Percentiles rank a stretch among this genome's conserved stretches.
These are phyloP conservation scores for Actinomortierella ambigua DNA, from an alignment of 371 early-diverging fungal genomes.

Conservation along the genomic window DNA sequence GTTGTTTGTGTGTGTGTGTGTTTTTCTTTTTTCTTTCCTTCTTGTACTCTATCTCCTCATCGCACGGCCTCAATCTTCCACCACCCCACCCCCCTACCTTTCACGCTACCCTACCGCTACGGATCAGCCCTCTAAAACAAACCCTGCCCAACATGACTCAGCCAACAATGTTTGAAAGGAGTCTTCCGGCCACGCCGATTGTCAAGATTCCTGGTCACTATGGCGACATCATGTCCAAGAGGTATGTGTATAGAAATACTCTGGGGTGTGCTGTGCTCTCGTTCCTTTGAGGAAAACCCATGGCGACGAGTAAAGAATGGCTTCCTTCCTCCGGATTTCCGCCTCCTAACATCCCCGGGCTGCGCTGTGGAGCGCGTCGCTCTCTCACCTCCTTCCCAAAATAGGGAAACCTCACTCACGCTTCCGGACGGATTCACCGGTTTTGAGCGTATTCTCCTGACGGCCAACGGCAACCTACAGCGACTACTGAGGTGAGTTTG, in stretches of 20 bases:
- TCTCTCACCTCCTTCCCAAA: not conserved
- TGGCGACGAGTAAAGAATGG: no score
- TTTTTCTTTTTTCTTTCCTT: not conserved
- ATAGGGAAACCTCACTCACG: conserved; percentile 53
- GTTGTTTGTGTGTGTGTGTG: not conserved
- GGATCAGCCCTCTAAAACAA: no score
- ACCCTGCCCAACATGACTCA: conserved; percentile 16
- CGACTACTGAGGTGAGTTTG: conserved; percentile 52
- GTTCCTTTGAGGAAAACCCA: no score
- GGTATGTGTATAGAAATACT: conserved; percentile 7
- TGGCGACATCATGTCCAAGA: conserved; percentile 61
- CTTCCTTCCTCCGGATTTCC: no score
- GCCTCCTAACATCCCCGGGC: no score
- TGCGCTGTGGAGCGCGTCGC: no score
- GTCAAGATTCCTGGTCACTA: conserved; percentile 54
- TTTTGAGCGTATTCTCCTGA: conserved; percentile 61
- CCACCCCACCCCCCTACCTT: no score
- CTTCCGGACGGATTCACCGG: conserved; percentile 59
- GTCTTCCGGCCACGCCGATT: conserved; percentile 27
- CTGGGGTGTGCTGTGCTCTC: no score
- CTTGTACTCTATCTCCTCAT: not conserved
- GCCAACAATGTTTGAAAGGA: conserved; percentile 26
- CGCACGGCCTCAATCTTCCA: no score
- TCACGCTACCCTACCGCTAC: no score
- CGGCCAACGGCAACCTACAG: conserved; percentile 68